Evolutionary conservation across 495 filamentous ascomycete species (phyloP).

Genomic region (Cudoniella acicularis): DNA sequence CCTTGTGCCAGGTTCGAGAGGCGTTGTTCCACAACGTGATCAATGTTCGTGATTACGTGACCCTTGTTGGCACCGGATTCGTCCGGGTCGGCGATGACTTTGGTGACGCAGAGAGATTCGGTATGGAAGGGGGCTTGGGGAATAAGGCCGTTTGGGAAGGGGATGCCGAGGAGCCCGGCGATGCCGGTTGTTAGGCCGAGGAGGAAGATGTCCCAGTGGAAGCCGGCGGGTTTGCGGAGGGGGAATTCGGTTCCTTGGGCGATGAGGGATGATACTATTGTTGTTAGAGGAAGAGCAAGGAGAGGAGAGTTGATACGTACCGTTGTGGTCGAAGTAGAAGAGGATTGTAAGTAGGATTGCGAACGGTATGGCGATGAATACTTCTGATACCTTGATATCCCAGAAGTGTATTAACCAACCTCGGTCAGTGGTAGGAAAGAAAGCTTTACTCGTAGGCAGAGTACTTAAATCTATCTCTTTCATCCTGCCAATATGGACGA

Average conservation of each 20-base stretch:
- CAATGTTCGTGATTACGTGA: constrained; percentile 56
- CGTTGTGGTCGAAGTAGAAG: constrained; percentile 93
- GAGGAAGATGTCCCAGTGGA: constrained; percentile 95
- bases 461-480: constrained; percentile 55
- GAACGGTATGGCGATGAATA: constrained; percentile 89
- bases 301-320: constrained; percentile 35
- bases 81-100: constrained; percentile 52
- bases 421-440: constrained; percentile 75
- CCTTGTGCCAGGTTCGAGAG: constrained; percentile 83
- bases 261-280: constrained; percentile 73
- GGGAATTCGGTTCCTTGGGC: constrained; percentile 93
- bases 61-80: constrained; percentile 53
- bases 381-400: constrained; percentile 67
- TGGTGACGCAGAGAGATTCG: constrained; percentile 71
- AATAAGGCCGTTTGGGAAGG: constrained; percentile 89
- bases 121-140: constrained; percentile 96
- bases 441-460: constrained; percentile 70
- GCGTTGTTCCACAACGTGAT: constrained; percentile 87
- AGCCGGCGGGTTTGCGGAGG: constrained; percentile 84
- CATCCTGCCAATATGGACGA: constrained; percentile 82
- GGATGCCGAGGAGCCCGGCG: constrained; percentile 79
- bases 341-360: constrained; percentile 80
- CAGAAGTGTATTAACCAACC: constrained; percentile 87
- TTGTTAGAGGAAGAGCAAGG: constrained; percentile 5
- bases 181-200: constrained; percentile 84